Conservation (phyloP, 2,329 filamentous ascomycete genomes). For the Talaromyces sp. region DNA sequence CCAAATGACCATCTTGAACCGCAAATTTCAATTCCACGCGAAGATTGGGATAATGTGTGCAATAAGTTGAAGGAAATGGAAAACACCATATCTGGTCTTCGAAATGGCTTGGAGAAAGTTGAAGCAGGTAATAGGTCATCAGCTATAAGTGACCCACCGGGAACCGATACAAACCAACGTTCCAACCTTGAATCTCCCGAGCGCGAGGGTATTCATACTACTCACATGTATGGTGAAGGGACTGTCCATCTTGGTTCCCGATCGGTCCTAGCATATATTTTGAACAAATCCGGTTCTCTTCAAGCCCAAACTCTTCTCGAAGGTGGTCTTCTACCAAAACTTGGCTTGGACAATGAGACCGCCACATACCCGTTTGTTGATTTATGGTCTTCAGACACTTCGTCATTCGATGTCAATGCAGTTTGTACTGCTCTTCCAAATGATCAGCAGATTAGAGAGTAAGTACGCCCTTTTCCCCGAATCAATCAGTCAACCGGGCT, state of each 20-base stretch:
- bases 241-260: slow-evolving; percentile 59
- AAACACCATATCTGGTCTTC: slow-evolving; percentile 34
- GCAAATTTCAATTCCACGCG: slow-evolving; percentile 36
- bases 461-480: slow-evolving; percentile 11
- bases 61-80: slow-evolving; percentile 41
- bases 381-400: slow-evolving; percentile 59
- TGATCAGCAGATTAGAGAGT: slow-evolving; percentile 52
- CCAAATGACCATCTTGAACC: slow-evolving; percentile 14
- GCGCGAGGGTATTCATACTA: slow-evolving; percentile 56
- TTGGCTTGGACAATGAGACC: slow-evolving; percentile 61
- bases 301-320: slow-evolving; percentile 53
- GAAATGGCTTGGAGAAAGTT: slow-evolving; percentile 34
- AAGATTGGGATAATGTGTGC: slow-evolving; percentile 42
- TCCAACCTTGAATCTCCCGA: slow-evolving; percentile 32
- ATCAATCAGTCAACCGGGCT: background rate
- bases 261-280: slow-evolving; percentile 58
- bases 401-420: slow-evolving; percentile 53
- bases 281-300: slow-evolving; percentile 47
- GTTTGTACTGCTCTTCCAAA: slow-evolving; percentile 56
- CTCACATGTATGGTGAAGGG: slow-evolving; percentile 56
- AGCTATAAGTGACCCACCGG: slow-evolving; percentile 25
- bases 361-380: slow-evolving; percentile 64
- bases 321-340: slow-evolving; percentile 58
- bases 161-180: slow-evolving; percentile 10
- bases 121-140: slow-evolving; percentile 20